These are phyloP conservation scores for Cryomyces minteri DNA, from an alignment of 495 filamentous ascomycete species.

Conservation along the genomic window DNA sequence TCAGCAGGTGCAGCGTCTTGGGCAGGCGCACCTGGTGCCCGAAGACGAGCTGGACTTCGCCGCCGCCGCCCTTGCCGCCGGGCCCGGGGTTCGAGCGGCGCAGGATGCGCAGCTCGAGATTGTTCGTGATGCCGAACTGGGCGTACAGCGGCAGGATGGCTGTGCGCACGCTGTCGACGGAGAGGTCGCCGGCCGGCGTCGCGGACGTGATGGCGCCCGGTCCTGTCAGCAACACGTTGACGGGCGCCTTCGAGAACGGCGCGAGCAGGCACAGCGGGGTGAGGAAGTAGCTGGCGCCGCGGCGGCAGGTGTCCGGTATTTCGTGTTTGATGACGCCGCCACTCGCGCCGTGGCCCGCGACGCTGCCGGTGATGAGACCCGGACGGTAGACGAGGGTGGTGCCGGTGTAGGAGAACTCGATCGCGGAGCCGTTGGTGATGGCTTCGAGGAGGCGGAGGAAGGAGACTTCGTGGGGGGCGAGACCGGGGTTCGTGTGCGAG, in stretches of 20 bases:
- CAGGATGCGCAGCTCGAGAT: constrained; percentile 74
- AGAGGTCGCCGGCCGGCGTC: constrained; percentile 61
- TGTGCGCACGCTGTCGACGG: constrained; percentile 81
- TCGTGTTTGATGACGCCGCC: constrained; percentile 63
- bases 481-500: constrained; percentile 68
- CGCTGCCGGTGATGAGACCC: constrained; percentile 71
- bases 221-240: constrained; percentile 78
- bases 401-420: constrained; percentile 90
- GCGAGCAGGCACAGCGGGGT: constrained; percentile 77
- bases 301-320: constrained; percentile 49
- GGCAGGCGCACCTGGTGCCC: constrained; percentile 80
- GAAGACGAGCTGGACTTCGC: constrained; percentile 82
- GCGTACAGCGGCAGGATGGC: constrained; percentile 80
- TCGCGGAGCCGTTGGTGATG: constrained; percentile 84
- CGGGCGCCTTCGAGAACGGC: constrained; percentile 74
- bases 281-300: constrained; percentile 85
- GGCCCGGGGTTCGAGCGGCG: constrained; percentile 56
- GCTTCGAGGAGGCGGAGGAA: constrained; percentile 88
- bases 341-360: constrained; percentile 43
- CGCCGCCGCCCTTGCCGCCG: constrained; percentile 61
- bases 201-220: constrained; percentile 86
- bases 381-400: constrained; percentile 83
- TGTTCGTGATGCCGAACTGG: constrained; percentile 70
- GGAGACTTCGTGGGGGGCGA: constrained; percentile 82
- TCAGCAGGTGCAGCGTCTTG: constrained; percentile 79